These are phyloP conservation scores for Gilbertella persicaria DNA, from an alignment of 371 early-diverging fungal genomes.

Conservation along the genomic window DNA sequence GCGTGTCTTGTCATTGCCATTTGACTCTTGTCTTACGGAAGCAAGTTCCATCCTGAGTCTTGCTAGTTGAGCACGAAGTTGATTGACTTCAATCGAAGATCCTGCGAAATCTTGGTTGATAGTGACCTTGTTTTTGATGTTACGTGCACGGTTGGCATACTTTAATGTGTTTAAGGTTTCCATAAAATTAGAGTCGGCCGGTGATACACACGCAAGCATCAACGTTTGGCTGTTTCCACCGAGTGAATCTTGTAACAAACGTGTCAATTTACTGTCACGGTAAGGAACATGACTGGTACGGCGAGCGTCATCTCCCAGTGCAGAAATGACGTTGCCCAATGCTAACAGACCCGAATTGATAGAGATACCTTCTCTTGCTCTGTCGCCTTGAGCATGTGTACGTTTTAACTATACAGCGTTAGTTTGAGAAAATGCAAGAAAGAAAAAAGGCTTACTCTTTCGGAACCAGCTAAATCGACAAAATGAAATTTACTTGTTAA, in stretches of 20 bases:
- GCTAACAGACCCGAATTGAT: conserved; percentile 97
- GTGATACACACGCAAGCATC: conserved; percentile 91
- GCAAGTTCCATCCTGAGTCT: conserved; percentile 69
- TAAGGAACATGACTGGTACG: conserved; percentile 85
- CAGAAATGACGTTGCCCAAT: conserved; percentile 98
- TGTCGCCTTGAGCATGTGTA: conserved; percentile 90
- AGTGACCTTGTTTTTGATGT: conserved; percentile 81
- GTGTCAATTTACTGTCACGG: conserved; percentile 97
- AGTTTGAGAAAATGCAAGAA: not conserved
- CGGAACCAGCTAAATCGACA: conserved; percentile 95
- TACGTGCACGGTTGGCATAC: conserved; percentile 87
- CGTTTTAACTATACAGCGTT: conserved; percentile 70
- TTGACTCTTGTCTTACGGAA: conserved; percentile 48
- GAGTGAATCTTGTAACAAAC: conserved; percentile 92
- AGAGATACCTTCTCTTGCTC: conserved; percentile 94
- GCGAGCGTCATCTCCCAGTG: conserved; percentile 78
- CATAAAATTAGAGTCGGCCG: conserved; percentile 73
- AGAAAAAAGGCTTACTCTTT: conserved; percentile 38
- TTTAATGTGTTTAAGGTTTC: conserved; percentile 91
- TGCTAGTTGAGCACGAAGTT: conserved; percentile 67
- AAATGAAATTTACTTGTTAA: conserved; percentile 83
- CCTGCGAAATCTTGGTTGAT: conserved; percentile 71
- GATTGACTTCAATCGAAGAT: conserved; percentile 59
- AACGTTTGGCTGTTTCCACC: conserved; percentile 90
- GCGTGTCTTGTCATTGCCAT: conserved; percentile 3